phyloP scores from a whole-genome alignment of 1,284 basidiomycete species.

The Trichosporon asahii region DNA sequence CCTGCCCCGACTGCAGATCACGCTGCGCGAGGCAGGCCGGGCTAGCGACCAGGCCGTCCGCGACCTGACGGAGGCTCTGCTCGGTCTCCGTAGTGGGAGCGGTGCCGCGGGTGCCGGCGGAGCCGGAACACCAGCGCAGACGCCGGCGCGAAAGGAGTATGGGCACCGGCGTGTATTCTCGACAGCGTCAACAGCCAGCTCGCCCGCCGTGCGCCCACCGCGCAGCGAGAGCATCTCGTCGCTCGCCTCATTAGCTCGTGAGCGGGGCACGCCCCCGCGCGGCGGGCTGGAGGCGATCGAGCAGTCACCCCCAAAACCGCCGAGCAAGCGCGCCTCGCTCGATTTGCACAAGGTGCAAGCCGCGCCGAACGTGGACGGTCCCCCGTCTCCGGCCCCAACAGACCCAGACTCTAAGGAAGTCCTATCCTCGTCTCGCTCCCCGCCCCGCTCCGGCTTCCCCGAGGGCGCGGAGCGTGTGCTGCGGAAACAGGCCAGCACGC shows the following conservation, averaged over 20 bases:
- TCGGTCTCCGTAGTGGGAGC: slow-evolving; percentile 17
- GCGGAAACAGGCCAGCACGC: slow-evolving; percentile 17
- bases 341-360: background rate
- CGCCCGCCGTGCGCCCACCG: slow-evolving; percentile 4
- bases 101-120: background rate
- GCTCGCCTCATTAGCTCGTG: background rate
- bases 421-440: background rate
- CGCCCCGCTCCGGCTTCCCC: background rate
- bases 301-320: slow-evolving; percentile 19
- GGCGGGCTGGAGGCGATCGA: slow-evolving; percentile 23
- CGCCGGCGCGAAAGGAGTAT: background rate
- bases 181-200: background rate
- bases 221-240: background rate
- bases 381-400: background rate
- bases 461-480: slow-evolving; percentile 9
- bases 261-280: slow-evolving; percentile 3
- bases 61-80: slow-evolving; percentile 41
- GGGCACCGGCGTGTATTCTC: background rate
- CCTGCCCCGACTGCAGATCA: slow-evolving; percentile 26
- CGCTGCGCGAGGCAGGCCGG: slow-evolving; percentile 37
- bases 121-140: background rate
- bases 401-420: background rate
- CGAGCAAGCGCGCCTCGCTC: slow-evolving; percentile 3
- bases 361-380: background rate
- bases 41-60: slow-evolving; percentile 41